Evolutionary conservation across 1,139 yeast genomes (phyloP).

Genomic region (Pichia sp.): DNA sequence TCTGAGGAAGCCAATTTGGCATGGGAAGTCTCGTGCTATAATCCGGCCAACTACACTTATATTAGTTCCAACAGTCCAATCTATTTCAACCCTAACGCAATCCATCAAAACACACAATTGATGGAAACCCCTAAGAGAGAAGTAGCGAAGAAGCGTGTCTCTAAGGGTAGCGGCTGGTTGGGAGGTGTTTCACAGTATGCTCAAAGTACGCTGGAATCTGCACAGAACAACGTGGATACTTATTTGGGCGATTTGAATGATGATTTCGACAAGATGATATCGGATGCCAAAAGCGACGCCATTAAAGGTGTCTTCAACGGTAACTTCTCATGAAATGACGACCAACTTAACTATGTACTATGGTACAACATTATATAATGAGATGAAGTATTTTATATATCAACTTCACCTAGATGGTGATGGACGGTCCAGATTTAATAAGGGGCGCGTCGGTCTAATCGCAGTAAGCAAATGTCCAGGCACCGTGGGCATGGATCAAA

Average conservation of each 20-base stretch:
- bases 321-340: slow-evolving; percentile 20
- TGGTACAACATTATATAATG: too few relatives aligned
- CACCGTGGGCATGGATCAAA: too few relatives aligned
- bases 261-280: slow-evolving; percentile 29
- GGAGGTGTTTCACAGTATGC: slow-evolving; percentile 23
- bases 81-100: slow-evolving; percentile 31
- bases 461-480: too few relatives aligned
- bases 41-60: slow-evolving; percentile 34
- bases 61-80: slow-evolving; percentile 28
- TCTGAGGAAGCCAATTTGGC: slow-evolving; percentile 51
- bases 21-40: slow-evolving; percentile 46
- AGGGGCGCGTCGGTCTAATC: too few relatives aligned
- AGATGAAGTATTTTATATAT: too few relatives aligned
- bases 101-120: slow-evolving; percentile 28
- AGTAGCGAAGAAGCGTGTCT: not conserved
- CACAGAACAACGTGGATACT: slow-evolving; percentile 23
- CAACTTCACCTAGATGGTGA: not conserved
- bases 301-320: slow-evolving; percentile 27
- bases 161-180: slow-evolving; percentile 16
- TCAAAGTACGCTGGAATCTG: slow-evolving; percentile 22
- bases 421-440: not conserved
- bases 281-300: slow-evolving; percentile 28
- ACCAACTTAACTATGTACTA: too few relatives aligned
- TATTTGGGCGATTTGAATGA: slow-evolving; percentile 29
- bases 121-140: slow-evolving; percentile 19